Evolutionary conservation across 164 flowering plant species (phyloP), one percentile per base, ranked within the genome.

Genomic region (Aristolochia californica): DNA sequence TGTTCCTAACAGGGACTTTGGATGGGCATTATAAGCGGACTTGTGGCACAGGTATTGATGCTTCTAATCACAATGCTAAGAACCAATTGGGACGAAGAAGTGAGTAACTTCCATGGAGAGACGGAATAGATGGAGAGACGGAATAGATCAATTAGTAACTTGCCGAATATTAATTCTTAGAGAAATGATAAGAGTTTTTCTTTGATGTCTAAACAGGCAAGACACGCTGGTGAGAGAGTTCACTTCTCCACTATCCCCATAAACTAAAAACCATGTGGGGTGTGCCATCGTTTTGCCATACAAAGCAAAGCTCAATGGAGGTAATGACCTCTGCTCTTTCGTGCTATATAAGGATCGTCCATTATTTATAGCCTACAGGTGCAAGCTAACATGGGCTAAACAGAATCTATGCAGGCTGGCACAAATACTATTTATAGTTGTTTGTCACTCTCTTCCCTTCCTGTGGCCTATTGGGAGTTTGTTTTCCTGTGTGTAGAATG

Each of bases 1-100:
- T 61, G 20, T 28, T 52, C 13, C 28, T 18, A 51, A 21, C 57
- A 74, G 83, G 80, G 84, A 12, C 75, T 80, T 25, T 80, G 81
- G 84, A 43, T 70, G 73, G 84, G 84, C 22, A 73, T 75, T 57
- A 58, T 73, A 38, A 64, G 73, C 54, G 82, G 71, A 18, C 55
- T 73, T n/a, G 2, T 66, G n/a, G 77, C 72, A 9, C 81, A 80
- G 68, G 64, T 62, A 3, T 12, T 71, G 47, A 61, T 57, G n/a
- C 75, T 75, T 49, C 45, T 62, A 10, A 26, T 54, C 58, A 53
- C 77, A 34, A 69, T 68, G 0, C 10, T 69, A 17, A 56, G 69
- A 48, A 73, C 72, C 0, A 67, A 70, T 23, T 77, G 84, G 81
- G 68, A 73, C 17, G 25, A 61, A 25, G 74, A 80, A 53, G 84